phyloP scores from a whole-genome alignment of 495 filamentous ascomycete genomes.

The Trichoderma orchidacearum region DNA sequence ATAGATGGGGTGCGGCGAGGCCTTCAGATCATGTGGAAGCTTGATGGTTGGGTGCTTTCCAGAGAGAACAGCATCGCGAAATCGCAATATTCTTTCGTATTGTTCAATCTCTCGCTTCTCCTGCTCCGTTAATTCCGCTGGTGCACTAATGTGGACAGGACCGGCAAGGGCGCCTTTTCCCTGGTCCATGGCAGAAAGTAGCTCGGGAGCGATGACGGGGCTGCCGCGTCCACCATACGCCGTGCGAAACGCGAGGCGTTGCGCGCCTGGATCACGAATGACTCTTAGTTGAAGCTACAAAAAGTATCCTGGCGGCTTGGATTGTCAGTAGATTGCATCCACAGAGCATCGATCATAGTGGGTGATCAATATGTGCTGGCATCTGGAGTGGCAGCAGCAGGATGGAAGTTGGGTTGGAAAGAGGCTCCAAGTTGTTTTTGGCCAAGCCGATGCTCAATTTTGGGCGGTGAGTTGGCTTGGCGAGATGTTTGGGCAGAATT shows the following conservation, averaged over 20 bases:
- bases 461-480: neutral
- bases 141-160: neutral
- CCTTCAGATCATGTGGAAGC: conserved; percentile 5
- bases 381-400: neutral
- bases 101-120: conserved; percentile 12
- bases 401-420: neutral
- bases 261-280: neutral
- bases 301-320: neutral
- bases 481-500: neutral
- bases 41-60: conserved; percentile 22
- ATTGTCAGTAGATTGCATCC: neutral
- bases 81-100: conserved; percentile 21
- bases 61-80: conserved; percentile 18
- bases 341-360: neutral
- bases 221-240: neutral
- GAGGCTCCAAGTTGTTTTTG: neutral
- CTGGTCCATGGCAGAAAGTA: neutral
- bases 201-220: neutral
- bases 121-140: conserved; percentile 2
- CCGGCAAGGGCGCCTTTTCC: neutral
- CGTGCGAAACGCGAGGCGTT: neutral
- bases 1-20: neutral
- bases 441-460: neutral
- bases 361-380: neutral
- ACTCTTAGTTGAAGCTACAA: neutral